Evolutionary conservation across 2,329 filamentous ascomycete genomes (phyloP).

Genomic region (Capronia americana): DNA sequence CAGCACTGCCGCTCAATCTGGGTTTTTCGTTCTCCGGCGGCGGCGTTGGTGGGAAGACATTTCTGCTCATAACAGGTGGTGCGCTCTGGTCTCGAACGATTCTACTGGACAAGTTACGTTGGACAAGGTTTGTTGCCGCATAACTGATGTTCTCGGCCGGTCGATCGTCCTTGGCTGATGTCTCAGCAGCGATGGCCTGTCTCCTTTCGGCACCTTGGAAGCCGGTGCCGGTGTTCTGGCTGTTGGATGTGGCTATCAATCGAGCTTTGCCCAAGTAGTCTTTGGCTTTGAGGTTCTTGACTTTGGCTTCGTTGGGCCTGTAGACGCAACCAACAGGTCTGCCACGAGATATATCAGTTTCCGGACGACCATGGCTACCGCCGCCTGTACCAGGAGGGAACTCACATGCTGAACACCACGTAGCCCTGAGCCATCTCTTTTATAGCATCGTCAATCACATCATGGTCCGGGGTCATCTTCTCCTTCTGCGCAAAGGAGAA

Average conservation of each 20-base stretch:
- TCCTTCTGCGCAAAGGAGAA: constrained; percentile 89
- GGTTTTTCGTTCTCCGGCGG: constrained; percentile 84
- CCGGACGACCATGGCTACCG: neutral
- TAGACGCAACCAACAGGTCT: constrained; percentile 96
- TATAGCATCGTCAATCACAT: constrained; percentile 98
- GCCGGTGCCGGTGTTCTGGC: constrained; percentile 79
- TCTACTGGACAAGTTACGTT: constrained; percentile 78
- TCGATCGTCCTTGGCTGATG: constrained; percentile 69
- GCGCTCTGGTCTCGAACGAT: constrained; percentile 77
- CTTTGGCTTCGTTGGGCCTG: constrained; percentile 94
- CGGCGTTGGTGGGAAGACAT: constrained; percentile 96
- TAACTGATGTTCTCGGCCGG: constrained; percentile 85
- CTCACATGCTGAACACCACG: constrained; percentile 73
- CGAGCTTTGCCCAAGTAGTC: constrained; percentile 97
- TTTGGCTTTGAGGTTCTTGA: constrained; percentile 96
- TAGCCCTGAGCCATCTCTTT: constrained; percentile 94
- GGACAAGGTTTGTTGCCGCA: constrained; percentile 90
- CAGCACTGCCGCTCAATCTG: constrained; percentile 15
- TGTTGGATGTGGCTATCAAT: constrained; percentile 85
- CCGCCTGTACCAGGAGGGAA: neutral
- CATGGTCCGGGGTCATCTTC: constrained; percentile 94
- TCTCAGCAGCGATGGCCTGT: constrained; percentile 43
- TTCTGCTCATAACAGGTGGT: constrained; percentile 72
- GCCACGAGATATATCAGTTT: constrained; percentile 54
- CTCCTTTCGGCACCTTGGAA: constrained; percentile 81